Evolutionary conservation across 805 yeast genomes (phyloP), one percentile per base, ranked within the genome.

Genomic region (Ogataea pini): DNA sequence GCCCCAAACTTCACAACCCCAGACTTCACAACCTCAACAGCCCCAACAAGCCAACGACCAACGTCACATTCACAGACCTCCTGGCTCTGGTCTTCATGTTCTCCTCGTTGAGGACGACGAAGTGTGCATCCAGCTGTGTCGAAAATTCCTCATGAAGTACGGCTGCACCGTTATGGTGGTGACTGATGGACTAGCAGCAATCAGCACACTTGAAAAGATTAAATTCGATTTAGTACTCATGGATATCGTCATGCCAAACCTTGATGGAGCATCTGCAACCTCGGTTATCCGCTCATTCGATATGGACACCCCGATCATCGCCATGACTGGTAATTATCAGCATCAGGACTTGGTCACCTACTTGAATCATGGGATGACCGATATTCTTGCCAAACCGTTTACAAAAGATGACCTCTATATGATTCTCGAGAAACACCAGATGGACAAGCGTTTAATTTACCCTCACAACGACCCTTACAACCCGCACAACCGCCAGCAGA

Each of bases 81-180:
- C 60, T 3, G 70, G 68, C 2, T 64, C 71, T 1, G 64, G 64
- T 19, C 81, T 85, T 63, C 90, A 84, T 60, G 92, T 86, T 3
- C 69, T 86, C 36, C 67, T 87, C 20, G 94, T 86, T 13, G 95
- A 86, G 65, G 95, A 86, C 67, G 95, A 85, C 64, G 80, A 78
- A 33, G 88, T 86, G 32, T 86, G 96, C 57, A 86, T 89, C 45
- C 88, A 86, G 54, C 72, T 92, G 8, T 88, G 97, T 58, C 75
- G 87, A 8, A 87, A 88, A 63, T 89, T 94, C 61, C 67, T 94
- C 48, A 79, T 81, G 62, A 87, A 89, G 60, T 89, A 87, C 64
- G 97, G 97, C 0, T 91, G 97, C 65, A 83, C 89, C 12, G 96
- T 92, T 4, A 92, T 94, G 40, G 89, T 90, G 16, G 97, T 89